Evolutionary conservation across 352 stramenopile species (phyloP).

Genomic region (Phytophthora tentaculata): DNA sequence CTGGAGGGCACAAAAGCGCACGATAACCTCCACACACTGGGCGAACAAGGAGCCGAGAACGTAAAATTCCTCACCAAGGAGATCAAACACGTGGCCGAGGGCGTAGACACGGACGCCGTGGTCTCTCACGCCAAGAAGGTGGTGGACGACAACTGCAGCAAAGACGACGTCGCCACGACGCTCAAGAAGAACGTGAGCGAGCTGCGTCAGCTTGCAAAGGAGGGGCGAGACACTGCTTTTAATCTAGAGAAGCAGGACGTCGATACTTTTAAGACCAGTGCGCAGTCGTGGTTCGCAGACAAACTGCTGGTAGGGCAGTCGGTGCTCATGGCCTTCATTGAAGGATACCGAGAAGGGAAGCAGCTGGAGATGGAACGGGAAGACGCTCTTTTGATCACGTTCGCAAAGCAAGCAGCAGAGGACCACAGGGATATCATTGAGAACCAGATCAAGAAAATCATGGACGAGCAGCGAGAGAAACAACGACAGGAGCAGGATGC

Average conservation of each 20-base stretch:
- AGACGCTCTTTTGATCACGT: constrained; percentile 75
- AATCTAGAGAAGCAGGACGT: constrained; percentile 69
- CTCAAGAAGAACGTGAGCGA: constrained; percentile 76
- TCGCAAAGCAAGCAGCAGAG: constrained; percentile 76
- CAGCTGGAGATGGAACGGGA: constrained; percentile 74
- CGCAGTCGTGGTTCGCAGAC: constrained; percentile 84
- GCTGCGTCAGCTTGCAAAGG: constrained; percentile 68
- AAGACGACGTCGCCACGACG: constrained; percentile 72
- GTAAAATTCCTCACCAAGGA: constrained; percentile 63
- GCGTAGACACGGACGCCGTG: constrained; percentile 70
- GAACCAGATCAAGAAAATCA: constrained; percentile 71
- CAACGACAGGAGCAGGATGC: constrained; percentile 41
- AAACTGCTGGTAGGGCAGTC: constrained; percentile 85
- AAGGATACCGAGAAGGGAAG: constrained; percentile 83
- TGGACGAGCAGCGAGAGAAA: constrained; percentile 67
- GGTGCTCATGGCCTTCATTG: constrained; percentile 85
- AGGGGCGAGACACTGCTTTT: constrained; percentile 61
- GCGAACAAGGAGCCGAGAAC: constrained; percentile 56
- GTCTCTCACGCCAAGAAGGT: constrained; percentile 60
- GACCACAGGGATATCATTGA: constrained; percentile 78
- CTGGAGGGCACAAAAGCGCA: constrained; percentile 73
- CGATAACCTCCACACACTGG: constrained; percentile 60
- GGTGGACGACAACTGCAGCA: constrained; percentile 68
- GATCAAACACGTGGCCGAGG: constrained; percentile 53
- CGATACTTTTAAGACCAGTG: constrained; percentile 59